Base-by-base conservation (phyloP, 805 yeast genomes). In the Metschnikowia chrysomelidarum region DNA sequence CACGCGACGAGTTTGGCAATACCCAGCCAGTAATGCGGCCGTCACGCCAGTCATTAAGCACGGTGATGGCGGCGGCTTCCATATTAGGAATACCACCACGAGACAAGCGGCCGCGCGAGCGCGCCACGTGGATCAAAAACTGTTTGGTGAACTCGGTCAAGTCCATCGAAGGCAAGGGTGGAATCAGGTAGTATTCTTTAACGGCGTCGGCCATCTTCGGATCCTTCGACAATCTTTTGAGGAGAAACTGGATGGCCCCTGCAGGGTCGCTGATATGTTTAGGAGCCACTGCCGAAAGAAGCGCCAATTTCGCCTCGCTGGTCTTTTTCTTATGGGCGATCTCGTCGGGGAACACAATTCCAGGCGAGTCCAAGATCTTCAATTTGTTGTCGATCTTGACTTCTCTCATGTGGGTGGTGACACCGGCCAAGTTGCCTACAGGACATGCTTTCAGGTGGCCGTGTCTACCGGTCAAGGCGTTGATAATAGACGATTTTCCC, bases 351-450 rank as follows among this genome's bases (percentile, higher is more conserved):
- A 93, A 91, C 25, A 93, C 96, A 43, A 91, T 93, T 57, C 98
- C 98, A 34, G 98, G 98, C 36, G 96, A 87, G 62, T 91, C 98
- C 54, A 91, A 71, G 46, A 91, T 73, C 61, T 84, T 87, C 50
- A 91, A 74, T 60, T 88, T 88, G 56, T 80, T 83, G 61, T 91
- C 98, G 42, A 91, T 75, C 65, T 91, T 93, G 40, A 91, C 88
- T 60, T 88, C 94, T 64, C 97, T 78, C 59, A 93, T 67, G 3
- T 91, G 70, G 1, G 96, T 89, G 19, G 98, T 91, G 30, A 93
- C 93, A 58, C 98, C 98, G 3, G 98, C 97, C 65, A 85, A 93
- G 56, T 94, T 94, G 32, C 98, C 98, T 20, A 85, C 94, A 11
- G 98, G 97, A 58, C 98, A 93, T 9, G 89, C 91, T 50, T 75